Evolutionary conservation across 106 monocot genomes (phyloP), one percentile per base, ranked within the genome.

Genomic region (Hemerocallis citrina): DNA sequence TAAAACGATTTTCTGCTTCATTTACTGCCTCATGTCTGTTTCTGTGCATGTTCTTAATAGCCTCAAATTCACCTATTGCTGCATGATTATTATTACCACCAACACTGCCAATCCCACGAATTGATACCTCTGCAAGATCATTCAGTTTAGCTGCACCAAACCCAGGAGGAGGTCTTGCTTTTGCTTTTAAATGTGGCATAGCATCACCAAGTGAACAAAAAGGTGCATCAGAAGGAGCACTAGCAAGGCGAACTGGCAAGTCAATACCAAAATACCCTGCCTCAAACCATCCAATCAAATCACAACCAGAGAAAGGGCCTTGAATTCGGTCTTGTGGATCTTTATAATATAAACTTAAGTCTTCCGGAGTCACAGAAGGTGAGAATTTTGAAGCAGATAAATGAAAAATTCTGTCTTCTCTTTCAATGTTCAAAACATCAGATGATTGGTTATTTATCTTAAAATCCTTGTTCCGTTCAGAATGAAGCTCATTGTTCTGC

Each of bases 261-360:
- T 98, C 91, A 42, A 98, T 85, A 36, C 91, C 98, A 88, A 98
- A 98, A 71, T 88, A 98, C 66, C 87, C 88, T 34, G 91, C 76
- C 31, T 98, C 98, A 75, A 84, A 92, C 98, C 98, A 98, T 34
- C 82, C 88, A 65, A 98, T 92, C 16, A 98, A 66, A 72, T 98
- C 85, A 48, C 52, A 63, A 60, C 98, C 98, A 79, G 81, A 74
- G 73, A 98, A 98, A 15, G 96, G 98, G 13, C 98, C 98, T 77
- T 98, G 98, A 73, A 98, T 68, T 64, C 65, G 87, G 62, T 91
- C 98, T n/a, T 88, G 98, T 31, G 98, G 98, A 60, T 98, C 98
- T 75, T 86, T 92, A 66, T 98, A 98, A 48, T 64, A 78, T 46
- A 85, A 61, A 22, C 66, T 75, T 29, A 98, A 64, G 9, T 82